These are phyloP conservation scores for Flaveria trinervia DNA, from an alignment of 129 eudicot species.

Conservation along the genomic window DNA sequence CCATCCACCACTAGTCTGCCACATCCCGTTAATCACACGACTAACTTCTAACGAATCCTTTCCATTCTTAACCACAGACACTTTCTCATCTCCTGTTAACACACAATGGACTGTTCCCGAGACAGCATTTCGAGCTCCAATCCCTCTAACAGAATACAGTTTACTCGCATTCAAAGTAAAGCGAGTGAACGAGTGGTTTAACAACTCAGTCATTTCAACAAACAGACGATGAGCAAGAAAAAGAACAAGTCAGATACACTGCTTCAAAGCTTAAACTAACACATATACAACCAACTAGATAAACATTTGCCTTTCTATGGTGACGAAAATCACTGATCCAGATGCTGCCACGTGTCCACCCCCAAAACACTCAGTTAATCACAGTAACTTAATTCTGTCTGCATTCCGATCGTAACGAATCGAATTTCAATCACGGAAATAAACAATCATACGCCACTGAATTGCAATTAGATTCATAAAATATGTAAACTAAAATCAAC, in stretches of 20 bases:
- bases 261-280: background rate
- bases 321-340: slow-evolving; percentile 22
- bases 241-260: background rate
- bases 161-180: slow-evolving; percentile 37
- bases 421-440: slow-evolving; percentile 2
- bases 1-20: slow-evolving; percentile 92
- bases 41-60: slow-evolving; percentile 68
- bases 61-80: slow-evolving; percentile 63
- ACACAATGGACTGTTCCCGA: slow-evolving; percentile 40
- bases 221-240: background rate
- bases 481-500: background rate
- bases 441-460: background rate
- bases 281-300: slow-evolving; percentile 12
- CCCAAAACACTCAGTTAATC: background rate
- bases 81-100: slow-evolving; percentile 46
- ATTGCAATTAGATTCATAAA: background rate
- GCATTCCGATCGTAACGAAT: background rate
- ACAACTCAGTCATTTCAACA: slow-evolving; percentile 42
- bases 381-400: background rate
- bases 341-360: slow-evolving; percentile 39
- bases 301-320: slow-evolving; percentile 14
- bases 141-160: slow-evolving; percentile 17
- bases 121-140: slow-evolving; percentile 20
- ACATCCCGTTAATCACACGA: slow-evolving; percentile 76
- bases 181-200: slow-evolving; percentile 39